Percentiles rank a stretch among this genome's conserved stretches.
Conservation (phyloP, 495 filamentous ascomycete genomes). For the Bombardia bombarda region DNA sequence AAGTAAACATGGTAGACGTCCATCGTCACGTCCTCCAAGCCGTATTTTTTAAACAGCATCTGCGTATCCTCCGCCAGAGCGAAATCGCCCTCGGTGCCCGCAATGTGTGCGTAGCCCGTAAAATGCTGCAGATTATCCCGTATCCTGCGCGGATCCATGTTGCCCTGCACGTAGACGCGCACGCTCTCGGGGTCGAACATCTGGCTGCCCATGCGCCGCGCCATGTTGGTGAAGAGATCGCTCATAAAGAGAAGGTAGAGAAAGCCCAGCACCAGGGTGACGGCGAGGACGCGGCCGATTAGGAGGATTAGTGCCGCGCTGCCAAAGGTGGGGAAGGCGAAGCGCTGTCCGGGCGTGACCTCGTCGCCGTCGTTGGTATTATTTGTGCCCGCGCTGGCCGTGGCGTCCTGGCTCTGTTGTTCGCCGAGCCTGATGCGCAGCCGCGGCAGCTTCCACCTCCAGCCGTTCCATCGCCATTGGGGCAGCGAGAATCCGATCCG, state of each 20-base stretch:
- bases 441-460: slow-evolving; percentile 40
- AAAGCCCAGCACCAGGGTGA: slow-evolving; percentile 64
- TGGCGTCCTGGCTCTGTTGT: slow-evolving; percentile 1
- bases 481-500: slow-evolving; percentile 36
- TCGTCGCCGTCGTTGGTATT: not conserved
- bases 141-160: slow-evolving; percentile 60
- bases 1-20: slow-evolving; percentile 83
- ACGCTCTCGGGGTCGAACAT: slow-evolving; percentile 62
- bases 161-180: slow-evolving; percentile 59
- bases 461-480: slow-evolving; percentile 37
- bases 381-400: slow-evolving; percentile 1
- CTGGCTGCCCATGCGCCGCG: slow-evolving; percentile 37
- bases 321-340: slow-evolving; percentile 17
- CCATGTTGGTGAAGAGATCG: slow-evolving; percentile 61
- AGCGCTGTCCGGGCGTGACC: slow-evolving; percentile 5
- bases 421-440: slow-evolving; percentile 28
- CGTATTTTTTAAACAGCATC: slow-evolving; percentile 57
- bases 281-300: slow-evolving; percentile 61
- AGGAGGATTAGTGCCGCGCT: slow-evolving; percentile 31
- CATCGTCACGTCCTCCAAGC: slow-evolving; percentile 62
- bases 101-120: slow-evolving; percentile 75
- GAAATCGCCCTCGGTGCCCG: slow-evolving; percentile 83
- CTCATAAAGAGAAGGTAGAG: slow-evolving; percentile 80
- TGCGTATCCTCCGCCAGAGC: slow-evolving; percentile 76
- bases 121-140: slow-evolving; percentile 61